Conservation (phyloP, 129 eudicot species). For the Kitagawia praeruptora region DNA sequence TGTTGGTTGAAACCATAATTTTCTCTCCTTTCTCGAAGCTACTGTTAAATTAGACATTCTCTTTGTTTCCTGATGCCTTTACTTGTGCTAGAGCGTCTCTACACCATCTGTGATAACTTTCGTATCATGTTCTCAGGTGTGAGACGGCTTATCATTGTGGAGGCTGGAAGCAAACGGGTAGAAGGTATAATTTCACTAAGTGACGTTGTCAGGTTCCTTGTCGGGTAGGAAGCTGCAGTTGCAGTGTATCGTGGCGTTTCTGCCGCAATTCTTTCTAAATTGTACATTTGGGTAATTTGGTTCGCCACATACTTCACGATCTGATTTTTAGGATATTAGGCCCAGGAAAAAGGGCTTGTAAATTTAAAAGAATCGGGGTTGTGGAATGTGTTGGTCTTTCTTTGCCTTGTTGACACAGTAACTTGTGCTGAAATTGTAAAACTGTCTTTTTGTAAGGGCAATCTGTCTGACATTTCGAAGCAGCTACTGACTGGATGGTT, state of each 20-base stretch:
- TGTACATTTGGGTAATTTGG: conserved; percentile 15
- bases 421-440: neutral
- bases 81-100: neutral
- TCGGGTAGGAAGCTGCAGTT: conserved; percentile 10
- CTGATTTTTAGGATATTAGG: conserved; percentile 13
- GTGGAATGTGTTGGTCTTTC: neutral
- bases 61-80: neutral
- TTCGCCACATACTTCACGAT: neutral
- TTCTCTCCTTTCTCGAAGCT: neutral
- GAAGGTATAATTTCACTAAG: conserved; percentile 52
- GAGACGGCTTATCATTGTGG: conserved; percentile 51
- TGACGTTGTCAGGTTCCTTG: conserved; percentile 21
- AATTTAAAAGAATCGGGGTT: conserved; percentile 11
- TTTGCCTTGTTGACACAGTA: neutral
- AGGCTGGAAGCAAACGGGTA: conserved; percentile 62
- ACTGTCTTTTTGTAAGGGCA: neutral
- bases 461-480: neutral
- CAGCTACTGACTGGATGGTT: neutral
- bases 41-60: neutral
- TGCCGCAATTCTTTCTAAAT: conserved; percentile 14
- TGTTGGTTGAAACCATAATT: neutral
- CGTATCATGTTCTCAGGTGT: conserved; percentile 33
- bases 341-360: conserved; percentile 21
- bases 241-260: neutral
- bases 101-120: neutral